Percentiles rank a stretch among this genome's conserved stretches.
Conservation (phyloP, 2,329 filamentous ascomycete genomes). For the Diaporthe sp. region DNA sequence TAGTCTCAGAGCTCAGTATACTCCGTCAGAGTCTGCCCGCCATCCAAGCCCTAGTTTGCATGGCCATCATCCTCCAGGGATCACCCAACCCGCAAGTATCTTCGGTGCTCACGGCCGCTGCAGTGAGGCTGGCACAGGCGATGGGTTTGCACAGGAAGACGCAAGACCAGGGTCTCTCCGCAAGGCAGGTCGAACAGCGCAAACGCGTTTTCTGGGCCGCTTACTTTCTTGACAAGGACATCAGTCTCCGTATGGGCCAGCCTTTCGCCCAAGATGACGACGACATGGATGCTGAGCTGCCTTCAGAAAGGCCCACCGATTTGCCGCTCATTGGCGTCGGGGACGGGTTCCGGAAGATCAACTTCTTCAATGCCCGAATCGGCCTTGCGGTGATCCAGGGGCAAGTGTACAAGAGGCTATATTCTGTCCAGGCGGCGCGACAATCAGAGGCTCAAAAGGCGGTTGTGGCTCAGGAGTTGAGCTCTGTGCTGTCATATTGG, state of each 20-base stretch:
- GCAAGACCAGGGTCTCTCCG: slow-evolving; percentile 35
- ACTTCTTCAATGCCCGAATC: slow-evolving; percentile 24
- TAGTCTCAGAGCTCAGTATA: neutral
- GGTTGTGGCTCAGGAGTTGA: neutral
- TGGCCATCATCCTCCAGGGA: slow-evolving; percentile 43
- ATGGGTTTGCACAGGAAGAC: slow-evolving; percentile 42
- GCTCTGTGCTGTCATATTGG: slow-evolving; percentile 6
- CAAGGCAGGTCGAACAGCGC: slow-evolving; percentile 37
- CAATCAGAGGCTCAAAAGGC: neutral
- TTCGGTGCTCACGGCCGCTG: slow-evolving; percentile 41
- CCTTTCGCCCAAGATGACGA: slow-evolving; percentile 56
- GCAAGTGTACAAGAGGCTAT: slow-evolving; percentile 43
- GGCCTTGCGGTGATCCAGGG: slow-evolving; percentile 42
- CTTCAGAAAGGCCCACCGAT: slow-evolving; percentile 39
- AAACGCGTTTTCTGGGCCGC: slow-evolving; percentile 57
- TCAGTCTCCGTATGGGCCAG: slow-evolving; percentile 52
- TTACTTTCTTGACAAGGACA: slow-evolving; percentile 55
- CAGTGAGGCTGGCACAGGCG: slow-evolving; percentile 44
- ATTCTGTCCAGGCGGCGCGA: slow-evolving; percentile 38
- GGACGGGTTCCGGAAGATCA: neutral
- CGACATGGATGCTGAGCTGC: slow-evolving; percentile 45
- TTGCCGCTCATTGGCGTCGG: neutral
- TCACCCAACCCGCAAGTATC: slow-evolving; percentile 42
- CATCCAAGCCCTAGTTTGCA: slow-evolving; percentile 46
- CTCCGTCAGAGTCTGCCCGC: slow-evolving; percentile 22